Evolutionary conservation across 2,329 filamentous ascomycete species (phyloP).

Genomic region (Arthrobotrys pseudoclavata): DNA sequence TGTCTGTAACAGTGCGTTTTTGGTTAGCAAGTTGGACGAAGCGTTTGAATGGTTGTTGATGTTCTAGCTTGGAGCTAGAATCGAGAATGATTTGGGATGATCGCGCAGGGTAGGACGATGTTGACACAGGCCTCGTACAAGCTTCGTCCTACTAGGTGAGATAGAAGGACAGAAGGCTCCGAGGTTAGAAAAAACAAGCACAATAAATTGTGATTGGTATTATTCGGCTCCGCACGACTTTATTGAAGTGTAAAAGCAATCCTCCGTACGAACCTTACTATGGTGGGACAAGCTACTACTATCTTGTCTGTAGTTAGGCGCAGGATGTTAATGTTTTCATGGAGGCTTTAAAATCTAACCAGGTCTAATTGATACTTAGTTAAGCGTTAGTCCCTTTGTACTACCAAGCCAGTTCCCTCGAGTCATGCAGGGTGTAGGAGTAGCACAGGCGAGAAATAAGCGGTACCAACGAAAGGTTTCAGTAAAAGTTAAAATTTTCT

Average conservation of each 20-base stretch:
- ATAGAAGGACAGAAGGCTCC: constrained; percentile 21
- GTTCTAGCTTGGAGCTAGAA: not conserved
- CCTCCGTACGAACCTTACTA: constrained; percentile 41
- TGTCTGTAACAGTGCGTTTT: not conserved
- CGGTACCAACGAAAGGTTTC: constrained; percentile 28
- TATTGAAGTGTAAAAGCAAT: constrained; percentile 7
- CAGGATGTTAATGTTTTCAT: constrained; percentile 30
- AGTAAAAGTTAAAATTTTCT: constrained; percentile 22
- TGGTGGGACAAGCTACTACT: constrained; percentile 42
- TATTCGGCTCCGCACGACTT: constrained; percentile 15
- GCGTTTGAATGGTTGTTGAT: not conserved
- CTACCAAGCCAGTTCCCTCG: constrained; percentile 32
- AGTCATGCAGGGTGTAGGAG: constrained; percentile 41
- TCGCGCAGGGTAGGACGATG: constrained; percentile 31
- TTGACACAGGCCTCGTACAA: constrained; percentile 20
- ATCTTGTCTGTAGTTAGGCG: constrained; percentile 1
- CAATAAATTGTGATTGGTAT: constrained; percentile 22
- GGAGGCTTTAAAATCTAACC: constrained; percentile 1
- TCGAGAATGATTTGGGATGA: constrained; percentile 3
- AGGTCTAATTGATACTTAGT: constrained; percentile 1
- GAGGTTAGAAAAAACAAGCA: not conserved
- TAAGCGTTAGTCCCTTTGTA: constrained; percentile 38
- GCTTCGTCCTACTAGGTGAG: constrained; percentile 12
- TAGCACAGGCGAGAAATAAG: constrained; percentile 39
- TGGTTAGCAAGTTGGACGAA: constrained; percentile 17